Base-by-base conservation (phyloP, 805 yeast species). In the Saturnispora galanensis region DNA sequence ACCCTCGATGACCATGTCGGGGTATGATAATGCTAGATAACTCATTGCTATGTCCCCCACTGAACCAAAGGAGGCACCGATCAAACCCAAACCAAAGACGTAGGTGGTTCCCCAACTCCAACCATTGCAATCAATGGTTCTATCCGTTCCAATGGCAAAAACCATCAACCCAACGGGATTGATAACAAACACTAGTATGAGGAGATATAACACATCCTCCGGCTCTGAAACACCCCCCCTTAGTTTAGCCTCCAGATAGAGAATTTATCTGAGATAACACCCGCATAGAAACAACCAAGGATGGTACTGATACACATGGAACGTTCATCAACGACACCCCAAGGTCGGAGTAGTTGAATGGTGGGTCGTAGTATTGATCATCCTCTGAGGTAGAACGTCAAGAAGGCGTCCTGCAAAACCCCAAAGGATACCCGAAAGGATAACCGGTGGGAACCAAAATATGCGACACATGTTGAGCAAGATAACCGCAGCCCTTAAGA, bases 291-390 rank as follows among this genome's bases (percentile, higher is more conserved):
- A 68, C 84, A 79, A 4, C 85, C 86, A 47, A 80, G 65, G 28
- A 76, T 58, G 2, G 86, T 81, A 38, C 86, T 85, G 41, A 78
- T 70, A 78, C 64, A 45, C 81, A 73, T 0, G 90, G 88, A 17
- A 83, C 68, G 53, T 83, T 82, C 88, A 83, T 81, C 35, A 83
- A 56, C 0, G 87, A 88, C 21, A 84, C 85, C 32, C 79, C 84
- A 5, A 73, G 70, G 52, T 79, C 71, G 12, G 78, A 67, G 55
- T 80, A 81, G 59, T 74, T 73, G 70, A 76, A 83, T 10, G 93
- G 90, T 0, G 71, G 70, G 46, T 71, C 79, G 42, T 77, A 76
- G 64, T 77, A 83, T 50, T 68, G 66, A 45, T 79, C 79, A 48
- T 82, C 88, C 57, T 81, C 84, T 82, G 50, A 84, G 60, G 59